phyloP scores from a whole-genome alignment of 345 rosid species.

The Luvunga scandens region DNA sequence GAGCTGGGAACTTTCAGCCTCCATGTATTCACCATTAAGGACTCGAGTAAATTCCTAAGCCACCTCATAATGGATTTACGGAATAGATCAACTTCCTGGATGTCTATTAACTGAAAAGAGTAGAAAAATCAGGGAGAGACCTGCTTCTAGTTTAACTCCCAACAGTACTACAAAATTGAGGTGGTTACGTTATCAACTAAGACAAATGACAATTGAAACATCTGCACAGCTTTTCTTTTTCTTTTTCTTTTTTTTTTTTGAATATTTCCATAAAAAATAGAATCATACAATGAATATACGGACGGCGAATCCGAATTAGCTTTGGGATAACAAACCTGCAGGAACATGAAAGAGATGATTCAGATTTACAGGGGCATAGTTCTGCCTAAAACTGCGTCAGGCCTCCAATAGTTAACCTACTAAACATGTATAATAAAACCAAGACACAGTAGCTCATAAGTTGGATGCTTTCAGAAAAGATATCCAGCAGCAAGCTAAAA shows the following conservation, averaged over 20 bases:
- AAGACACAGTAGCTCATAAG: conserved; percentile 13
- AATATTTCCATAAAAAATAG: conserved; percentile 25
- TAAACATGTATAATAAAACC: conserved; percentile 1
- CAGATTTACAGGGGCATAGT: conserved; percentile 58
- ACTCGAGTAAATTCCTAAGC: not conserved
- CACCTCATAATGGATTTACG: not conserved
- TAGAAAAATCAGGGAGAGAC: conserved; percentile 15
- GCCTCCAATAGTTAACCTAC: conserved; percentile 20
- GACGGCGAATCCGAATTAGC: conserved; percentile 82
- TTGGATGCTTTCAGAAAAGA: conserved; percentile 15
- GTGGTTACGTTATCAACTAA: conserved; percentile 20
- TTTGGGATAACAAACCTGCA: conserved; percentile 96
- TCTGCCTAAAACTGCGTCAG: conserved; percentile 17
- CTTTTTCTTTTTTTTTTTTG: conserved; percentile 1
- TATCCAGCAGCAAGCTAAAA: conserved; percentile 18
- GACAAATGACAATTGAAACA: not conserved
- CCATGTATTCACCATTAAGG: not conserved
- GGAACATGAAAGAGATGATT: conserved; percentile 83
- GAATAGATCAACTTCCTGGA: conserved; percentile 3
- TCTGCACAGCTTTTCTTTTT: conserved; percentile 14
- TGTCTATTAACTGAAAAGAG: not conserved
- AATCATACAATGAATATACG: conserved; percentile 59
- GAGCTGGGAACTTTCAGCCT: not conserved
- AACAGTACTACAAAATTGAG: conserved; percentile 13
- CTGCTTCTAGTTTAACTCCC: conserved; percentile 22